A percentile compares a stretch with the other conserved stretches of the same genome.
Conservation (phyloP, 306 rosid genomes). For the Canavalia gladiata region DNA sequence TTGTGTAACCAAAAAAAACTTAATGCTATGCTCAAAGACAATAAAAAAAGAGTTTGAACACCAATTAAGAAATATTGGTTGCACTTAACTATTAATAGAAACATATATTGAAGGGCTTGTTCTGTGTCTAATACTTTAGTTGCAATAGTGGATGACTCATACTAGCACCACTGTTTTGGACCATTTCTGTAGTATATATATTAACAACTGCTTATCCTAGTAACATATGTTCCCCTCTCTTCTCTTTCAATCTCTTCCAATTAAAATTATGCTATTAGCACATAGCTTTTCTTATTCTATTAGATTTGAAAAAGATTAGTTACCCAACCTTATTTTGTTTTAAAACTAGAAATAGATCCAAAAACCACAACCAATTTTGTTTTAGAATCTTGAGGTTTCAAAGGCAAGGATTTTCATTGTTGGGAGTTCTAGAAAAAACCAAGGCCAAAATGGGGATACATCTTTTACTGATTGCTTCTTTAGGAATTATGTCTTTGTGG, state of each 20-base stretch:
- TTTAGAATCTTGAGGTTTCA: constrained; percentile 67
- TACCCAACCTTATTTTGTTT: constrained; percentile 49
- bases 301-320: constrained; percentile 62
- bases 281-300: constrained; percentile 59
- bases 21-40: constrained; percentile 7
- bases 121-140: constrained; percentile 48
- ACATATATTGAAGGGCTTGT: constrained; percentile 31
- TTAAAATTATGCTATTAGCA: constrained; percentile 28
- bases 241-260: constrained; percentile 47
- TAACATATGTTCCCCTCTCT: constrained; percentile 41
- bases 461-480: constrained; percentile 85
- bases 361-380: constrained; percentile 66
- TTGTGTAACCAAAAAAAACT: constrained; percentile 12
- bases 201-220: constrained; percentile 52
- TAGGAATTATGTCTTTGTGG: constrained; percentile 68
- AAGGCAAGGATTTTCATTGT: constrained; percentile 42
- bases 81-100: not conserved
- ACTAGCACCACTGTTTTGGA: constrained; percentile 63
- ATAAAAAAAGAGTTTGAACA: constrained; percentile 2
- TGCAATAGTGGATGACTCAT: constrained; percentile 46
- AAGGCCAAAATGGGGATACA: constrained; percentile 53
- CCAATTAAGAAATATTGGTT: not conserved
- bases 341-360: constrained; percentile 49
- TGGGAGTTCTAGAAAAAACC: constrained; percentile 54
- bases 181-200: constrained; percentile 46